phyloP scores from a whole-genome alignment of 768 basidiomycete species.

The Astraeus odoratus region DNA sequence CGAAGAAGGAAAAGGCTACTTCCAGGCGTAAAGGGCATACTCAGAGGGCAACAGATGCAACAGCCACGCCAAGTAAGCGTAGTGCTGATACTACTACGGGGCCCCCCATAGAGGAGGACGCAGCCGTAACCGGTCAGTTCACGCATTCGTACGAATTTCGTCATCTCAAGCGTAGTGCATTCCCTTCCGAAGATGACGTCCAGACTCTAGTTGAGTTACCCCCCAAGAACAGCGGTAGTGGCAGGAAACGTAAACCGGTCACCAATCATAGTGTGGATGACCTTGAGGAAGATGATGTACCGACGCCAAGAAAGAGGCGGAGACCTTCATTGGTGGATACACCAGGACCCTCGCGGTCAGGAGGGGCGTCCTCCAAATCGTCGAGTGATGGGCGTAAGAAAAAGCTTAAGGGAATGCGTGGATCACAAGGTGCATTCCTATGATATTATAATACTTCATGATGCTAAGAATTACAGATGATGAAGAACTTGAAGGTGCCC shows the following conservation, averaged over 20 bases:
- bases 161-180: background rate
- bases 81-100: background rate
- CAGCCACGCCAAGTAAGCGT: background rate
- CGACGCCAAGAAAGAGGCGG: background rate
- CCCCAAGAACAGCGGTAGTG: constrained; percentile 3
- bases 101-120: background rate
- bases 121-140: background rate
- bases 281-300: background rate
- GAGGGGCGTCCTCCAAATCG: background rate
- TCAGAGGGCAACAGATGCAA: background rate
- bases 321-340: background rate
- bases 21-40: background rate
- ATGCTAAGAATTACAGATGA: background rate
- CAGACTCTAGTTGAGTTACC: constrained; percentile 19
- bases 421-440: background rate
- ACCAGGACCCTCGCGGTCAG: constrained; percentile 2
- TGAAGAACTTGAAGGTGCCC: no score
- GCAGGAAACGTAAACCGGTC: constrained; percentile 4
- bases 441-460: background rate
- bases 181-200: constrained; percentile 20
- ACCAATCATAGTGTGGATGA: background rate
- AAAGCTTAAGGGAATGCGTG: background rate
- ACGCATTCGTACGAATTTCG: background rate
- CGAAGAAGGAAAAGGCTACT: background rate
- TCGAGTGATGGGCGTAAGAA: constrained; percentile 5